Evolutionary conservation across 192 early-diverging fungal species (phyloP), one percentile per base, ranked within the genome.

Genomic region (Mortierella hygrophila): DNA sequence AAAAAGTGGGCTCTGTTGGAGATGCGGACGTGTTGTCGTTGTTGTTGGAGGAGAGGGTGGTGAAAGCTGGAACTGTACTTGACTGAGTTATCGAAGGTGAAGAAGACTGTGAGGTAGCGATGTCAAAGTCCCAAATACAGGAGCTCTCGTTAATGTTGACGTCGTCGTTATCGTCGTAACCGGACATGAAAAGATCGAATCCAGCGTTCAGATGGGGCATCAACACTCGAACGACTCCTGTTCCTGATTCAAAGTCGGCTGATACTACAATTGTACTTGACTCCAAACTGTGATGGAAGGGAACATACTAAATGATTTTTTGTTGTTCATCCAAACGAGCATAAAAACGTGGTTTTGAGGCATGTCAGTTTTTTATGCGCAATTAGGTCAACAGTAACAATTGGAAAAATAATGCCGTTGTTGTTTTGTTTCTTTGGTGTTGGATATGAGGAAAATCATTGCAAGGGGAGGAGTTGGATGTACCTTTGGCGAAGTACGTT

Each of bases 401-500:
- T 4, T 32, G 29, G 60, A 65, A 3, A 10, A 32, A 65, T 29
- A 3, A 9, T 1, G 29, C 60, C 8, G 9, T 57, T 26, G 52
- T 57, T 26, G 8, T 65, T 65, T 65, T 65, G n/a, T 26, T 65
- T 32, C 29, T 65, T 65, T 65, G 60, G 60, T 32, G 60, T 65
- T 35, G 60, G 15, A 65, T 15, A 65, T 32, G 26, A 32, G 29
- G 60, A 26, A 4, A 13, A 15, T 0, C 26, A 15, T 32, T 10
- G 49, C 18, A 13, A 65, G 9, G 52, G 42, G 40, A 3, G 49
- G 35, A 35, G 32, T 60, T 10, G 7, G 60, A 65, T 26, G 2
- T 79, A 94, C 93, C 91, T 95, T 94, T 68, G 90, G 82, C 70
- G 81, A 47, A 10, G 52, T 74, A 16, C 23, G 32, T 41, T 71